Conservation (phyloP, 2,329 filamentous ascomycete species). For the Xylaria sp. region DNA sequence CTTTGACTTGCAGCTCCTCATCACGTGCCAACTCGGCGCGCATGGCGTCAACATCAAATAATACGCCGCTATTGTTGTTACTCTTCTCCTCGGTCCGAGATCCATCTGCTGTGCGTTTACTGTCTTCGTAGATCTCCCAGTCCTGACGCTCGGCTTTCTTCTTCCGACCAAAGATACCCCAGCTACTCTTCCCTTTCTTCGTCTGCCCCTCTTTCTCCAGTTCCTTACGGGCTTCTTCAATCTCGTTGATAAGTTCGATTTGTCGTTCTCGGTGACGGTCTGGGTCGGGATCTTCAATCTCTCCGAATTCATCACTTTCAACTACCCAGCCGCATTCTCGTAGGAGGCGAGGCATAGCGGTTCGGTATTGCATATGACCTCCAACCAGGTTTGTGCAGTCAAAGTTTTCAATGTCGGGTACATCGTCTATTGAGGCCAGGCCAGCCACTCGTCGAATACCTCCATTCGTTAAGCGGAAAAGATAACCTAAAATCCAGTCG, state of each 20-base stretch:
- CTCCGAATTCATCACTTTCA: constrained; percentile 91
- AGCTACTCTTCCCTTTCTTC: constrained; percentile 60
- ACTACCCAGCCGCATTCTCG: constrained; percentile 91
- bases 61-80: constrained; percentile 70
- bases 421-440: constrained; percentile 76
- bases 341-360: constrained; percentile 88
- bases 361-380: constrained; percentile 96
- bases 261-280: constrained; percentile 90
- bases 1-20: constrained; percentile 70
- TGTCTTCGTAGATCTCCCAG: constrained; percentile 94
- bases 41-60: constrained; percentile 97
- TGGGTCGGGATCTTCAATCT: constrained; percentile 97
- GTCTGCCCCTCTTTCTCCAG: constrained; percentile 83
- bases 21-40: constrained; percentile 83
- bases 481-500: constrained; percentile 96
- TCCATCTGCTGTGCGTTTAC: constrained; percentile 52
- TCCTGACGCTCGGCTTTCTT: constrained; percentile 85
- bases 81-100: constrained; percentile 57
- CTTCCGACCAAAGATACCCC: constrained; percentile 81
- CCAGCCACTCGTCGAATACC: constrained; percentile 91
- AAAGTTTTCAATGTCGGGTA: constrained; percentile 89
- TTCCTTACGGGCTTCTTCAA: constrained; percentile 90
- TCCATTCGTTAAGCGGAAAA: constrained; percentile 93
- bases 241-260: constrained; percentile 93
- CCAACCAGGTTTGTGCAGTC: constrained; percentile 86